Evolutionary conservation across 1,284 basidiomycete genomes (phyloP).

Genomic region (Cutaneotrichosporon cutaneum): DNA sequence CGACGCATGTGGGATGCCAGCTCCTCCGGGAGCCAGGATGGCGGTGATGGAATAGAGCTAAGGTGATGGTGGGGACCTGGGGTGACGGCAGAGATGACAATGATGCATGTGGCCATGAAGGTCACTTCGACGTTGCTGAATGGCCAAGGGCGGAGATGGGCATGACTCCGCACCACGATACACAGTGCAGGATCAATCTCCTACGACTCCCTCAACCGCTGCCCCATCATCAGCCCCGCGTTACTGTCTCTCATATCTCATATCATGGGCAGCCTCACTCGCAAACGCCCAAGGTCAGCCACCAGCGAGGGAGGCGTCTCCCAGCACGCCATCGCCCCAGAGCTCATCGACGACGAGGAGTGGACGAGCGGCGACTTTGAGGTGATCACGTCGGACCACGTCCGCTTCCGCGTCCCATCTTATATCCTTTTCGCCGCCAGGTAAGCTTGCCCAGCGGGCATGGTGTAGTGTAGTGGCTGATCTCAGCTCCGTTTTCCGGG

Average conservation of each 20-base stretch:
- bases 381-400: conserved; percentile 13
- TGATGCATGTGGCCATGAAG: background rate
- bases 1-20: background rate
- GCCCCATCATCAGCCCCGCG: too few relatives aligned
- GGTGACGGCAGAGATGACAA: background rate
- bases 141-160: too few relatives aligned
- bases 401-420: conserved; percentile 14
- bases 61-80: background rate
- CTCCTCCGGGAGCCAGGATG: background rate
- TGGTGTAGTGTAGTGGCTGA: too few relatives aligned
- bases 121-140: too few relatives aligned
- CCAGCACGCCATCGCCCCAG: background rate
- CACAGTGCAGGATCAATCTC: too few relatives aligned
- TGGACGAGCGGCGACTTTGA: conserved; percentile 15
- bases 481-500: background rate
- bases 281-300: background rate
- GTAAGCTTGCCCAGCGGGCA: too few relatives aligned
- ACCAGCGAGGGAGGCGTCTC: too few relatives aligned
- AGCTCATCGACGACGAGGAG: background rate
- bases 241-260: too few relatives aligned
- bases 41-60: background rate
- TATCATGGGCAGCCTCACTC: too few relatives aligned
- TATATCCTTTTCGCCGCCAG: conserved; percentile 12
- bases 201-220: too few relatives aligned
- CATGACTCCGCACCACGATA: too few relatives aligned